A percentile compares a stretch with the other conserved stretches of the same genome.
These are phyloP conservation scores for Phyllosticta citriasiana DNA, from an alignment of 2,329 filamentous ascomycete species.

Conservation along the genomic window DNA sequence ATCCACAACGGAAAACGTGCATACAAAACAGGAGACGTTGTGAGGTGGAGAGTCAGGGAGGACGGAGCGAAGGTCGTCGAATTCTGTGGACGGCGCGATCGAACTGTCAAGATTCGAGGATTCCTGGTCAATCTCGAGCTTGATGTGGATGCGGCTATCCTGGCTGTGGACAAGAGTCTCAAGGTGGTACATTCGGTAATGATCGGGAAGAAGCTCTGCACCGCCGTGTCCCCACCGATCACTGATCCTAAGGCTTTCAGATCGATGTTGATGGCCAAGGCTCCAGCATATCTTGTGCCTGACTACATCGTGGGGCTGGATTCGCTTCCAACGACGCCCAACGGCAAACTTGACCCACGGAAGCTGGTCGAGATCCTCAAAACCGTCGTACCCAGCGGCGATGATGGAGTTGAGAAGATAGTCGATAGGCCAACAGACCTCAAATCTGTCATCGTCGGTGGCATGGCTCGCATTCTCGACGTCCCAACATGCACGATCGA, in stretches of 20 bases:
- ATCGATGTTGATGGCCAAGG: neutral
- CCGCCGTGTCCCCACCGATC: neutral
- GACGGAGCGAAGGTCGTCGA: neutral
- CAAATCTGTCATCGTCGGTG: neutral
- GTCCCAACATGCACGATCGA: neutral
- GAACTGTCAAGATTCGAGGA: slow-evolving; percentile 3
- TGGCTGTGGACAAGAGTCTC: neutral
- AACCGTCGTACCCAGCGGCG: neutral
- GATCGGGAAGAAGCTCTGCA: neutral
- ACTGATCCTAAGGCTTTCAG: neutral
- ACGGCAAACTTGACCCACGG: neutral
- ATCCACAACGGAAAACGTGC: neutral
- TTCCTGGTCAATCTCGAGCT: slow-evolving; percentile 8
- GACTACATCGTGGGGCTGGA: neutral
- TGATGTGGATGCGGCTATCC: neutral
- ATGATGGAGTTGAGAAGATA: neutral
- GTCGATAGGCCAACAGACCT: neutral
- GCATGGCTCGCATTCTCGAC: neutral
- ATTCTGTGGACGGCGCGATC: slow-evolving; percentile 6
- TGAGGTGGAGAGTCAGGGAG: neutral
- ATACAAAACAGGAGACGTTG: slow-evolving; percentile 6
- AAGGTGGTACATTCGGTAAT: neutral
- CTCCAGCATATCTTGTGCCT: neutral
- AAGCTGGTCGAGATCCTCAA: neutral
- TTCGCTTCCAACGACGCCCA: neutral